Evolutionary conservation across 2,329 filamentous ascomycete species (phyloP), one percentile per base, ranked within the genome.

Genomic region (Ophiostoma perfectum): DNA sequence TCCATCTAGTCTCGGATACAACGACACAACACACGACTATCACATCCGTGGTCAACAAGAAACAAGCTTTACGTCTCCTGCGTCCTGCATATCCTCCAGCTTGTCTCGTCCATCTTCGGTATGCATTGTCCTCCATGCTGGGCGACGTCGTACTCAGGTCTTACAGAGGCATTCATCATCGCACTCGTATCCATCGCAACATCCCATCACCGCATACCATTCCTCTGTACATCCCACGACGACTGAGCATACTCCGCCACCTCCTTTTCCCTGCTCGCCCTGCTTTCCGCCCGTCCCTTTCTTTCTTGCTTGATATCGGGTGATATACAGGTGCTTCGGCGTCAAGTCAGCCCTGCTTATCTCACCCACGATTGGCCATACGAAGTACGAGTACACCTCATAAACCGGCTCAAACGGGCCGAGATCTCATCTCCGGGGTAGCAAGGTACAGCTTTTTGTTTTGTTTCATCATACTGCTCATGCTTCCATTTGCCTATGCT

Each of bases 21-120:
- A 18, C n/a, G 27, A 55, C 27, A 9, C 49, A 55, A 27, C 49
- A 55, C 7, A 27, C 6, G 3, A 27, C 49, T 11, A 27, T 27
- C 2, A 2, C 27, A 27, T 27, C 27, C 27, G 8, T 55, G 49
- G 27, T 55, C 49, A 55, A 11, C 49, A 55, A 55, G 27, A 27
- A 55, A 55, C 49, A 55, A 55, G 49, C 49, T 55, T 55, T 55
- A 5, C 27, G 4, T 55, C 49, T 55, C 49, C 49, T 55, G n/a
- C 49, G 8, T 27, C 27, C 8, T 55, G 18, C 49, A 55, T 55
- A 55, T 55, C 18, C 49, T n/a, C 49, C 49, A 9, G 18, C 8
- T 5, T 27, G 49, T 27, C 49, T 55, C 18, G 49, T 55, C 18
- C 49, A 27, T 55, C 7, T 55, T 27, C 49, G n/a, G n/a, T 2